Percentiles rank a stretch among this genome's conserved stretches.
Evolutionary conservation across 2,329 filamentous ascomycete species (phyloP).

Genomic region (Phoma herbarum): DNA sequence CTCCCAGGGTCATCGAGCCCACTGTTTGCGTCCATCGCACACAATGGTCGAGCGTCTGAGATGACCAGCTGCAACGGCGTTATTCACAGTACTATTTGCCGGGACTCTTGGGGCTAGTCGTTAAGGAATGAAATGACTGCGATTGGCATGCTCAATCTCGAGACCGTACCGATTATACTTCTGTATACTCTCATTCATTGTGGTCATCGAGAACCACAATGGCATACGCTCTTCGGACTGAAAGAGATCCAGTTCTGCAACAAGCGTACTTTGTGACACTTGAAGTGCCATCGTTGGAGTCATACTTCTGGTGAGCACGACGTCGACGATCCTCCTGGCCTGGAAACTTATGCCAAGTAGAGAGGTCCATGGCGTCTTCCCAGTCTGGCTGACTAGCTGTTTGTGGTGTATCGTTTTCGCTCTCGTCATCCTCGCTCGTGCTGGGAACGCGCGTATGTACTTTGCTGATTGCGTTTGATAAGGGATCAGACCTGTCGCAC

Average conservation of each 20-base stretch:
- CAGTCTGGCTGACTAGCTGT: neutral
- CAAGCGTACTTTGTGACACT: neutral
- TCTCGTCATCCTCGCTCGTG: neutral
- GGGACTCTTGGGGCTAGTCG: neutral
- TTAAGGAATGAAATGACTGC: neutral
- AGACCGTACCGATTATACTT: neutral
- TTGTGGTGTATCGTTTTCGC: neutral
- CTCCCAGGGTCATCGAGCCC: neutral
- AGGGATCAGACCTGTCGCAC: neutral
- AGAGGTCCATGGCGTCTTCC: neutral
- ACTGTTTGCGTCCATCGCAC: neutral
- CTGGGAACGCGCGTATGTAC: too few relatives aligned
- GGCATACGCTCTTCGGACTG: neutral
- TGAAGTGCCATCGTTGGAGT: neutral
- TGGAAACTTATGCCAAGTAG: neutral
- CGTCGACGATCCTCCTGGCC: neutral
- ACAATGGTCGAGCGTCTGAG: neutral
- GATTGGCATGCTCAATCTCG: neutral
- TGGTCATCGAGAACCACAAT: too few relatives aligned
- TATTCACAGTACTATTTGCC: neutral
- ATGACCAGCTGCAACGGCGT: neutral
- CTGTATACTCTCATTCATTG: too few relatives aligned
- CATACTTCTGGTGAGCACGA: neutral
- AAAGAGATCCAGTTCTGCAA: neutral
- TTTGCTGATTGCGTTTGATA: neutral